These are phyloP conservation scores for Elongisporangium prolatum DNA, from an alignment of 352 stramenopile genomes.

Conservation along the genomic window DNA sequence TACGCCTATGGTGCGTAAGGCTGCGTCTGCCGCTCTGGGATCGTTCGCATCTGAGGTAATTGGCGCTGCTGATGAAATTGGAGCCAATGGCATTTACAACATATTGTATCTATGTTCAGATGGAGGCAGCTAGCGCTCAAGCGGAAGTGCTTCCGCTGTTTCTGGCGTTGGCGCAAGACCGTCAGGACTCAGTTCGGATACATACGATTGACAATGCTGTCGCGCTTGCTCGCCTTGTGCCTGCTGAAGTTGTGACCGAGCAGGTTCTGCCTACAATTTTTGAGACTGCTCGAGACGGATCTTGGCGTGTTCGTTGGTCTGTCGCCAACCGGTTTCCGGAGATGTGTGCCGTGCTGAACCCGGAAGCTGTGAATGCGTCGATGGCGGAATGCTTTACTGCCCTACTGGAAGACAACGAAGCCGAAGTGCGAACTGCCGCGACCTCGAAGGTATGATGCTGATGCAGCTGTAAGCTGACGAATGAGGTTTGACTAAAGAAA, in stretches of 20 bases:
- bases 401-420: conserved; percentile 96
- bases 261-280: conserved; percentile 90
- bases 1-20: conserved; percentile 96
- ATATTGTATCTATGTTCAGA: conserved; percentile 15
- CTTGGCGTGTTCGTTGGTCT: conserved; percentile 98
- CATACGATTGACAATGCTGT: conserved; percentile 97
- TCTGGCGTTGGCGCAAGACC: conserved; percentile 78
- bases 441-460: conserved; percentile 85
- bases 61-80: background rate
- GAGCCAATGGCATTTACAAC: background rate
- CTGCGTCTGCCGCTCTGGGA: conserved; percentile 87
- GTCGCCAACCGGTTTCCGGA: conserved; percentile 95
- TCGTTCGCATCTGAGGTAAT: conserved; percentile 70
- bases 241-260: conserved; percentile 57
- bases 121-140: conserved; percentile 54
- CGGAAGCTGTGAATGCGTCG: conserved; percentile 61
- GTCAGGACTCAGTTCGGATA: conserved; percentile 96
- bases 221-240: conserved; percentile 87
- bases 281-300: conserved; percentile 92
- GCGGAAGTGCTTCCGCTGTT: conserved; percentile 86
- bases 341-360: conserved; percentile 86
- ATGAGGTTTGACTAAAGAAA: background rate
- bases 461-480: background rate
- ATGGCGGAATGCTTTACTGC: conserved; percentile 89
- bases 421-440: conserved; percentile 94